Conservation (phyloP, 768 basidiomycete genomes). For the Auriscalpium microsporum region DNA sequence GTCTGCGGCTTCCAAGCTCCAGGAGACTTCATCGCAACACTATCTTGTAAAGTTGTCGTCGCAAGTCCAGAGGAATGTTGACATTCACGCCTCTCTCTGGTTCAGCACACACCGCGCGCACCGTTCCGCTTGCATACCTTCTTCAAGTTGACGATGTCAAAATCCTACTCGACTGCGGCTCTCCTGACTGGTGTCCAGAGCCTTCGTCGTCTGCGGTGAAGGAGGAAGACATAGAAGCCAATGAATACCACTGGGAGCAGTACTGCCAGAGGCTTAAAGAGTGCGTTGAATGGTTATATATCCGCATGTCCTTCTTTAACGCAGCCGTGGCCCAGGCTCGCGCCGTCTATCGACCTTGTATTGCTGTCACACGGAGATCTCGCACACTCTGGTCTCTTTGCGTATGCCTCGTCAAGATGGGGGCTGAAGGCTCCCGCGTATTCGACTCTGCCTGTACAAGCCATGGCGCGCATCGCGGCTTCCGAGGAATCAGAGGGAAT, state of each 20-base stretch:
- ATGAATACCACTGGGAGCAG: constrained; percentile 43
- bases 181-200: constrained; percentile 78
- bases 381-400: constrained; percentile 82
- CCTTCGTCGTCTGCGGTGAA: constrained; percentile 19
- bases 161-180: constrained; percentile 92
- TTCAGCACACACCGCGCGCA: constrained; percentile 58
- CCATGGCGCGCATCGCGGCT: constrained; percentile 88
- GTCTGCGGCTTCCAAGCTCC: constrained; percentile 90
- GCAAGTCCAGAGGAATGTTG: constrained; percentile 54
- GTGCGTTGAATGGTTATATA: constrained; percentile 32
- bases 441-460: constrained; percentile 89
- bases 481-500: constrained; percentile 82
- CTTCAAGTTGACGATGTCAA: constrained; percentile 91
- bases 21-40: constrained; percentile 77
- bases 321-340: constrained; percentile 40
- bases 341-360: constrained; percentile 81
- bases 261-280: constrained; percentile 63
- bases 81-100: constrained; percentile 90
- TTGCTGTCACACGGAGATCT: constrained; percentile 92
- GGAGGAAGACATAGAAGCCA: constrained; percentile 23
- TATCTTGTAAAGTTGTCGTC: neutral
- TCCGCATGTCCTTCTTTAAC: neutral
- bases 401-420: constrained; percentile 86
- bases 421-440: constrained; percentile 86
- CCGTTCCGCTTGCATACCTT: constrained; percentile 70